Base-by-base conservation (phyloP, 805 yeast genomes). In the Wickerhamiella siamensis region DNA sequence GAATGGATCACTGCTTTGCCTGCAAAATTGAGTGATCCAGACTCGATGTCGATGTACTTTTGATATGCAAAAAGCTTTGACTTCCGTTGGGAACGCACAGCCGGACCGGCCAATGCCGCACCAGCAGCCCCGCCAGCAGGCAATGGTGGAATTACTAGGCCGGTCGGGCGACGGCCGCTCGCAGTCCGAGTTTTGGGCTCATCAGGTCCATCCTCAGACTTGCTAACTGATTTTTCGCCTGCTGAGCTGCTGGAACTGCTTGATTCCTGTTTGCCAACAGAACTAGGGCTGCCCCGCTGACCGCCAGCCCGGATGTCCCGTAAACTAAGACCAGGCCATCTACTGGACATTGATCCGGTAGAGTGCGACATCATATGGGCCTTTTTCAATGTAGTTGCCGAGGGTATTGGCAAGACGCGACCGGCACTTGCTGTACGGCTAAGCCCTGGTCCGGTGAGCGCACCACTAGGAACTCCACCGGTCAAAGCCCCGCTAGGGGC, bases 1-100 rank as follows among this genome's bases (percentile, higher is more conserved):
- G 96, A 79, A 53, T 87, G 91, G 38, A 91, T 63, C 1, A 95
- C 83, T 3, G 95, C 83, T 58, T 91, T 91, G 14, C 95, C 97
- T 1, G 87, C 79, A 60, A 91, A 91, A 54, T 83, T 87, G 44
- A 91, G 70, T 3, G 87, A 76, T 3, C 98, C 98, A 0, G 94
- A 80, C 56, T 84, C 83, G 51, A 88, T 79, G 60, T 91, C 97
- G 38, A 91, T 74, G 56, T 83, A 88, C 54, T 83, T 80, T 19
- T 93, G 74, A 58, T 82, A 91, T 9, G 87, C 80, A 64, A 91
- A 87, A 40, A 80, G 49, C 5, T 54, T 51, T 5, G 42, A 34
- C 33, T 45, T 44, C 36, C 40, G 44, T 33, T 36, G 36, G n/a
- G 38, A 15, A 5, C 17, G 17, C 14, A 22, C 31, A 24, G 36